Base-by-base conservation (phyloP, 2,329 filamentous ascomycete genomes). In the Basipetospora chlamydospora region DNA sequence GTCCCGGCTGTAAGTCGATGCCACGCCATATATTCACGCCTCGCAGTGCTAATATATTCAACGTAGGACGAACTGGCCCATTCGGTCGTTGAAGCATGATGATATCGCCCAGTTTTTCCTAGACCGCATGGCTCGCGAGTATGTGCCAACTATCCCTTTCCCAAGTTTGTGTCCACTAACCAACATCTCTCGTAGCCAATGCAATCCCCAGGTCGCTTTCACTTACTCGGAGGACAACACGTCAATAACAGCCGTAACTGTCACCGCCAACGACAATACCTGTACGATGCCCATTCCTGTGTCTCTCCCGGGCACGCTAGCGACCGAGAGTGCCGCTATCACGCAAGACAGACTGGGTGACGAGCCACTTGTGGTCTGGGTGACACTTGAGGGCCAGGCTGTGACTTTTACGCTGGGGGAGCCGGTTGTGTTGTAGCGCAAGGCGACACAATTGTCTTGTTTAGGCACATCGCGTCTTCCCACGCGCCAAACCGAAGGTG, bases 211-310 rank as follows among this genome's bases (percentile, higher is more conserved):
- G 35, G 44, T 73, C 34, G 55, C 49, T 12, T 70, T 64, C 48
- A 56, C 53, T 35, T 59, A 61, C 34, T 52, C 56, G 21, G 50
- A 56, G 28, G 51, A 61, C 28, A 55, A 56, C 23, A 57, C 52
- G 25, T 54, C 53, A 35, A 70, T 73, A 43, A 58, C 58, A 5
- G 59, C 56, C n/a, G 58, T 71, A 26, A 69, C 61, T 1, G 56
- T 74, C 25, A 60, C 59, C 3, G 57, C 65, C 15, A 59, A 50
- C 11, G 58, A 57, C 26, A 71, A 72, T 49, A 59, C 50, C 23
- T 76, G 70, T 53, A 49, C 49, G 28, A 62, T 59, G 1, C 55
- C 63, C 1, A 64, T 75, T 33, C 70, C 71, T 0, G 60, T 75
- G 13, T 74, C 69, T 1, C 58, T 74, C 41, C 70, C 64, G 50